A percentile compares a stretch with the other conserved stretches of the same genome.
These are phyloP conservation scores for Apiotrichum siamense DNA, from an alignment of 1,284 basidiomycete genomes.

Conservation along the genomic window DNA sequence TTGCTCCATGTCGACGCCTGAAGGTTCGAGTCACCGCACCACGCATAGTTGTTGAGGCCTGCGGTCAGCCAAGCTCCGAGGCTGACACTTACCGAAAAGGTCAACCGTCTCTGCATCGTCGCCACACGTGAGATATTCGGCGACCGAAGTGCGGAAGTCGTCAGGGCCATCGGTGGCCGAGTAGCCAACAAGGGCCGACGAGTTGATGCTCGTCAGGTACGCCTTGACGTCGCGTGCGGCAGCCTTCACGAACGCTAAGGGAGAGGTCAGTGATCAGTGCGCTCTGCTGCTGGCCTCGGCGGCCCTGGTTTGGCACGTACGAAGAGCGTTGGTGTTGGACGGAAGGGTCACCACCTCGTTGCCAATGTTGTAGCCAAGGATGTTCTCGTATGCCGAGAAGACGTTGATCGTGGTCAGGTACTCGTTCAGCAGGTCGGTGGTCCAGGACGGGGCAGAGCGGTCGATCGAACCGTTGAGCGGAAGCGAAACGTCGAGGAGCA, in stretches of 20 bases:
- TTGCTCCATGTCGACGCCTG: constrained; percentile 51
- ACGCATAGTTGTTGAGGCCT: constrained; percentile 53
- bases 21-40: constrained; percentile 69
- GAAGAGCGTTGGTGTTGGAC: constrained; percentile 59
- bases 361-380: constrained; percentile 74
- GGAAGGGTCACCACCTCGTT: constrained; percentile 72
- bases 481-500: constrained; percentile 79
- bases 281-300: no score
- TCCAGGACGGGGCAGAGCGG: constrained; percentile 68
- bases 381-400: constrained; percentile 76
- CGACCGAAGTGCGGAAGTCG: constrained; percentile 62
- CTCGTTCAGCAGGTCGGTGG: constrained; percentile 70
- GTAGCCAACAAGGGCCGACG: constrained; percentile 70
- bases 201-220: constrained; percentile 67
- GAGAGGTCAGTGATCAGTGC: neutral
- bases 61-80: neutral
- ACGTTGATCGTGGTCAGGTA: constrained; percentile 71
- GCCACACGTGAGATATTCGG: constrained; percentile 77
- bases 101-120: constrained; percentile 66
- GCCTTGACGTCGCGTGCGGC: constrained; percentile 81
- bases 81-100: constrained; percentile 77
- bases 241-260: constrained; percentile 75
- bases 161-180: constrained; percentile 71
- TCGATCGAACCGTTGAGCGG: constrained; percentile 83
- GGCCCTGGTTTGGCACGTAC: constrained; percentile 32